Percentiles rank a stretch among this genome's conserved stretches.
These are phyloP conservation scores for Candida endomychidarum DNA, from an alignment of 805 yeast genomes.

Conservation along the genomic window DNA sequence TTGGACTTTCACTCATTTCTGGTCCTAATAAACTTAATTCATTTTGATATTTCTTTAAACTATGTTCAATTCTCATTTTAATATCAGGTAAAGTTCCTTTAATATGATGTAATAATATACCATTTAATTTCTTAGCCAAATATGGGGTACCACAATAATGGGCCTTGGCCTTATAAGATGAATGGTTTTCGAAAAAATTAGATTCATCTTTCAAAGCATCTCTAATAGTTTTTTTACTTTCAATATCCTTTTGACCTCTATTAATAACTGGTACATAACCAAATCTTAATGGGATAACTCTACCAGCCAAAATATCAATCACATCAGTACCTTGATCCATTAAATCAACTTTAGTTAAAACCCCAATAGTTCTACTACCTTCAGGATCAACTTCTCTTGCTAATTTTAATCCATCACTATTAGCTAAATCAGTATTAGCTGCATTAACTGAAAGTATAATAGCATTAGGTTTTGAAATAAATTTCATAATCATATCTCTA, in stretches of 20 bases:
- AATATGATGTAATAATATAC: slow-evolving; percentile 86
- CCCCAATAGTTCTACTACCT: slow-evolving; percentile 95
- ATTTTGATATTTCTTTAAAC: slow-evolving; percentile 77
- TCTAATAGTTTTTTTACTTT: slow-evolving; percentile 79
- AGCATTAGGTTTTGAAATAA: slow-evolving; percentile 93
- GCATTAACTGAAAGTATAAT: slow-evolving; percentile 92
- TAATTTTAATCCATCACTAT: slow-evolving; percentile 91
- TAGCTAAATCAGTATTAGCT: slow-evolving; percentile 95
- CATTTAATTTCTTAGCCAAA: slow-evolving; percentile 86
- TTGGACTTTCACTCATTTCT: slow-evolving; percentile 83
- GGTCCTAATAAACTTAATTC: slow-evolving; percentile 84
- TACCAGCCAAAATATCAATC: slow-evolving; percentile 89
- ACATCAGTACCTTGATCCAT: slow-evolving; percentile 99
- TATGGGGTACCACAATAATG: slow-evolving; percentile 99
- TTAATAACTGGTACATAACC: slow-evolving; percentile 97
- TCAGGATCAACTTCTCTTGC: slow-evolving; percentile 98
- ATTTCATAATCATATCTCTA: slow-evolving; percentile 88
- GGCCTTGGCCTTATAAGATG: slow-evolving; percentile 88
- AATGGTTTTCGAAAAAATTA: slow-evolving; percentile 80
- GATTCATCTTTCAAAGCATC: slow-evolving; percentile 83
- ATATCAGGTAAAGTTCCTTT: slow-evolving; percentile 73
- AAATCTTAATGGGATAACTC: slow-evolving; percentile 90
- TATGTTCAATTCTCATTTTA: slow-evolving; percentile 81
- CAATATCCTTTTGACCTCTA: slow-evolving; percentile 97
- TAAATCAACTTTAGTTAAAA: slow-evolving; percentile 89